Conservation (phyloP, 2,329 filamentous ascomycete species). For the Apiospora hydei region DNA sequence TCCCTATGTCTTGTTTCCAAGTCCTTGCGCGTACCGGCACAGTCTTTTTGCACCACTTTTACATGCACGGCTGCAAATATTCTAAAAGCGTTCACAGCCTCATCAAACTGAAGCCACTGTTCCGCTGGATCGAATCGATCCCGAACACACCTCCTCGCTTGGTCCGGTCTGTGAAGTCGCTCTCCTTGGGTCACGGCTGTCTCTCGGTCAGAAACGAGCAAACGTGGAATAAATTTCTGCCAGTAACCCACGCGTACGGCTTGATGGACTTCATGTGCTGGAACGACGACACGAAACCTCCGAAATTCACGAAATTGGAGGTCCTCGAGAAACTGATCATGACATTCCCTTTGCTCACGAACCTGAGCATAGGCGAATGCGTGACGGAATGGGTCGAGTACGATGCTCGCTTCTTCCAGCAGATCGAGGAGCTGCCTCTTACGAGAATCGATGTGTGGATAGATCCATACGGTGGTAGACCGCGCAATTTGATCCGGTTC, state of each 20-base stretch:
- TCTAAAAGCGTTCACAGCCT: rapidly evolving
- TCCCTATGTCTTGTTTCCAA: constrained; percentile 8
- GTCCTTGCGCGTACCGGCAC: neutral
- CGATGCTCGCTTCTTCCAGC: neutral
- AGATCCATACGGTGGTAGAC: too few relatives aligned
- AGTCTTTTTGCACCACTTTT: constrained; percentile 5
- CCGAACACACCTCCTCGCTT: neutral
- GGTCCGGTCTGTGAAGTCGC: neutral
- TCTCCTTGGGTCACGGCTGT: neutral
- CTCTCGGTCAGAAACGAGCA: neutral
- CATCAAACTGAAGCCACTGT: neutral
- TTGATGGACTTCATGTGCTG: neutral
- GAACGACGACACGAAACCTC: neutral
- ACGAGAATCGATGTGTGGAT: neutral
- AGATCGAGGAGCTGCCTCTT: neutral
- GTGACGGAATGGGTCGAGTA: neutral
- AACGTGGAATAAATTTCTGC: neutral
- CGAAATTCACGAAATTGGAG: neutral
- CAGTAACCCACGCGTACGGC: neutral
- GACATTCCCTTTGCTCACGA: neutral
- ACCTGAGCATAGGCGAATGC: neutral
- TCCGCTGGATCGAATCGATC: neutral
- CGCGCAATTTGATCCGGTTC: neutral
- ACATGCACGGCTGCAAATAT: neutral
- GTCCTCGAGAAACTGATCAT: neutral